Base-by-base conservation (phyloP, 1,284 basidiomycete species). In the Meira miltonrushii region DNA sequence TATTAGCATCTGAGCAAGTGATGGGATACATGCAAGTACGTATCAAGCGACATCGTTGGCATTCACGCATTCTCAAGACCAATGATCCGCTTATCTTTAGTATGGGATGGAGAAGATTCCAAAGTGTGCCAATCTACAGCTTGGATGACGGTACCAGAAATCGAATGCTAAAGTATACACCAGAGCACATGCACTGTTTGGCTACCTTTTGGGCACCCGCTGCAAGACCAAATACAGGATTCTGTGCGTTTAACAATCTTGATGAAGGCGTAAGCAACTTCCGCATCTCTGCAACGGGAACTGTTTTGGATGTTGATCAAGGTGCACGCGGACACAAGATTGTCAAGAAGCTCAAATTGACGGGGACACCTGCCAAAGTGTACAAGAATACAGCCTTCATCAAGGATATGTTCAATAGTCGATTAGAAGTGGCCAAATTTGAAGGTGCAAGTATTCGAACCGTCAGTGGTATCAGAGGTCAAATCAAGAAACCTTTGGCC, bases 311-410 rank as follows among this genome's bases (percentile, higher is more conserved):
- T 78, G 86, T 96, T 60, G 92, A 97, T 47, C 43, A 66, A 1
- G 74, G 74, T 2, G 44, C 57, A n/a, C 60, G 62, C 17, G 68
- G 89, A 17, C 87, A 88, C 59, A 90, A 89, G 82, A 97, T 99
- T 65, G 84, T 98, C 67, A 99, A 99, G 83, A 99, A 98, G 81
- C 81, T 99, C 70, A 99, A 98, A 82, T 81, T 98, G 58, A 98
- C 92, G 0, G 94, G 95, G 48, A 84, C 86, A 28, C 94, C 95
- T 25, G 90, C 87, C 81, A 97, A 97, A 83, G 89, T 98, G 60
- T 98, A 89, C 84, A 98, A 97, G 82, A 99, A 99, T 80, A 99
- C 95, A 13, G 95, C 92, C 0, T 99, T 98, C 78, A 83, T 99
- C 71, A 92, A 89, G 82, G 92, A 96, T 76, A 99, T 99, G 94